Evolutionary conservation across 1,284 basidiomycete species (phyloP).

Genomic region (Austropuccinia psidii): DNA sequence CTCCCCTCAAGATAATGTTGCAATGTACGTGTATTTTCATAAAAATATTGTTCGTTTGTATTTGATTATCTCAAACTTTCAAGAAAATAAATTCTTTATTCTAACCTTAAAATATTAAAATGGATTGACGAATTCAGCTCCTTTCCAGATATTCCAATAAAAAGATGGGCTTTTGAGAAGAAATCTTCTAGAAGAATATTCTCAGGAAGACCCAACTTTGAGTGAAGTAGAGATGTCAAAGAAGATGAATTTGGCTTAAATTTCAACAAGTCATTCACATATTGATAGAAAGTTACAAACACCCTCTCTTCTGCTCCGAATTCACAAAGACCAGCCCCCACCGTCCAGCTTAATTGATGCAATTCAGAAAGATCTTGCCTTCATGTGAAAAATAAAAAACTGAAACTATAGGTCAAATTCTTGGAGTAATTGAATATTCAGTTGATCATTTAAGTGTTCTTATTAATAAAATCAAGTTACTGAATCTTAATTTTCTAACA

Average conservation of each 20-base stretch:
- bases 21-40: constrained; percentile 22
- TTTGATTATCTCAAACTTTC: background rate
- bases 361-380: constrained; percentile 14
- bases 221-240: constrained; percentile 44
- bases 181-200: background rate
- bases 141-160: constrained; percentile 44
- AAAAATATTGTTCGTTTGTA: constrained; percentile 33
- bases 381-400: too few species aligned
- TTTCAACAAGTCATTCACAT: background rate
- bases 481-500: too few species aligned
- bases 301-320: constrained; percentile 8
- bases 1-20: constrained; percentile 30
- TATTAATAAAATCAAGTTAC: too few species aligned
- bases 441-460: too few species aligned
- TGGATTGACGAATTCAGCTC: constrained; percentile 39
- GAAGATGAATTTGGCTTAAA: background rate
- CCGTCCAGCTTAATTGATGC: constrained; percentile 14
- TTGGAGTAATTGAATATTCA: too few species aligned
- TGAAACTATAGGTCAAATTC: too few species aligned
- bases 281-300: constrained; percentile 19
- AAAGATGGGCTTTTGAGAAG: constrained; percentile 38
- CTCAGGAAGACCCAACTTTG: constrained; percentile 1
- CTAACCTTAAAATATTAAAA: too few species aligned
- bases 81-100: background rate
- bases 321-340: constrained; percentile 1